Conservation (phyloP, 2,329 filamentous ascomycete genomes). For the Magnaporthales sp. region DNA sequence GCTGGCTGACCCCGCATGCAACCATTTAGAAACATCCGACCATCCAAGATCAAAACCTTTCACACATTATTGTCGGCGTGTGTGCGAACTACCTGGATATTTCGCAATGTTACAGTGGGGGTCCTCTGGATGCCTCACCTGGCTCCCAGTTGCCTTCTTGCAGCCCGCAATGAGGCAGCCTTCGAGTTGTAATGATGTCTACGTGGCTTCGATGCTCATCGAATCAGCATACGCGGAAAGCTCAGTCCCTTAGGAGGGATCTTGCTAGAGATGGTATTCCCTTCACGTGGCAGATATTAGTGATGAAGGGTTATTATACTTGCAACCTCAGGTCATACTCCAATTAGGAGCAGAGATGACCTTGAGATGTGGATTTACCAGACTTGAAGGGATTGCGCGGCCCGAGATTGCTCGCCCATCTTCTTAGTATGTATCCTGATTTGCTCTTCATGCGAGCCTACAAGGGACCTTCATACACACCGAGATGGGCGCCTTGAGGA, state of each 20-base stretch:
- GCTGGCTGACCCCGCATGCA: not conserved
- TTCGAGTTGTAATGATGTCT: not conserved
- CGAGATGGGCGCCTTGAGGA: not conserved
- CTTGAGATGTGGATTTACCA: not conserved
- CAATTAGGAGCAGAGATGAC: not conserved
- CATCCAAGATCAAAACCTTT: not conserved
- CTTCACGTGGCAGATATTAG: not conserved
- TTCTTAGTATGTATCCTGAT: not conserved
- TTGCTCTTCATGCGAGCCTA: not conserved
- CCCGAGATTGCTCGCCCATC: not conserved
- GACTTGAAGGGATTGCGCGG: not conserved
- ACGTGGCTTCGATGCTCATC: not conserved
- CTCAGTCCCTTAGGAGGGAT: not conserved
- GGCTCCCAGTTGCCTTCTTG: no score
- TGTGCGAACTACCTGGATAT: not conserved
- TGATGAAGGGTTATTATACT: not conserved
- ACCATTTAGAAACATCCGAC: not conserved
- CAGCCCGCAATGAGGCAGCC: not conserved
- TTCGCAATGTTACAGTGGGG: not conserved
- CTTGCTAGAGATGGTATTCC: not conserved
- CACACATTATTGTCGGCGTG: not conserved
- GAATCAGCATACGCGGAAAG: not conserved
- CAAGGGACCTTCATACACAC: not conserved
- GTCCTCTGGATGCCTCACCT: not conserved
- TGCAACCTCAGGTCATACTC: not conserved